phyloP scores from a whole-genome alignment of 2,329 filamentous ascomycete species.

The Lomentospora prolificans region DNA sequence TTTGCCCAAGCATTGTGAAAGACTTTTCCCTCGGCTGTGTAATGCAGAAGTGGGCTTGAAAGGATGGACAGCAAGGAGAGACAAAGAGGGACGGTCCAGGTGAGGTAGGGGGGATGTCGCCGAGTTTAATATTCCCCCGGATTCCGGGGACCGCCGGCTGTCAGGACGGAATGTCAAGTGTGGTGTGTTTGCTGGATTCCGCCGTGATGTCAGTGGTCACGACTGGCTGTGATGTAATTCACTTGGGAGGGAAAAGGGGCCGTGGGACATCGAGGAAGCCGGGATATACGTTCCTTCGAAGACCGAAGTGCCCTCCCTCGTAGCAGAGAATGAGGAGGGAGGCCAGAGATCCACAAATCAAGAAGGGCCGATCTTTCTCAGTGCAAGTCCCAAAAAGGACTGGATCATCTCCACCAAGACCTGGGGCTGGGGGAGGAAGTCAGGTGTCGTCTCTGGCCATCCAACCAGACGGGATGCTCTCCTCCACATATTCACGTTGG shows the following conservation, averaged over 20 bases:
- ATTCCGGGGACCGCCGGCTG: not conserved
- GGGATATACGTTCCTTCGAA: no score
- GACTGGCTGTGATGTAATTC: not conserved
- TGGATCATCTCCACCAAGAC: not conserved
- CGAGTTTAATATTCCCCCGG: not conserved
- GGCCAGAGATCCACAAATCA: no score
- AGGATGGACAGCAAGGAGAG: not conserved
- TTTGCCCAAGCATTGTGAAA: constrained; percentile 1
- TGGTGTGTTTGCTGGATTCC: not conserved
- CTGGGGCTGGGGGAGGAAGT: not conserved
- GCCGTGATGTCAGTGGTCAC: not conserved
- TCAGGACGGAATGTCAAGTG: not conserved
- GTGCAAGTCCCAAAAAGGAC: not conserved
- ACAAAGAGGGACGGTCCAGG: not conserved
- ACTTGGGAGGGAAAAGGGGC: not conserved
- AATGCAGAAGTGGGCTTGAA: no score
- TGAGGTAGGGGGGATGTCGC: not conserved
- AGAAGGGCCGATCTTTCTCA: not conserved
- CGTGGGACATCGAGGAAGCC: no score
- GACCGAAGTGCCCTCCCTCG: no score
- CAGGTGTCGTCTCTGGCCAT: no score
- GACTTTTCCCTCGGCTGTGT: no score
- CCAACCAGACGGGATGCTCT: no score
- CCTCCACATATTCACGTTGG: not conserved
- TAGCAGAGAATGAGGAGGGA: no score